phyloP scores from a whole-genome alignment of 129 eudicot species.

The Chrysanthemum makinoi region DNA sequence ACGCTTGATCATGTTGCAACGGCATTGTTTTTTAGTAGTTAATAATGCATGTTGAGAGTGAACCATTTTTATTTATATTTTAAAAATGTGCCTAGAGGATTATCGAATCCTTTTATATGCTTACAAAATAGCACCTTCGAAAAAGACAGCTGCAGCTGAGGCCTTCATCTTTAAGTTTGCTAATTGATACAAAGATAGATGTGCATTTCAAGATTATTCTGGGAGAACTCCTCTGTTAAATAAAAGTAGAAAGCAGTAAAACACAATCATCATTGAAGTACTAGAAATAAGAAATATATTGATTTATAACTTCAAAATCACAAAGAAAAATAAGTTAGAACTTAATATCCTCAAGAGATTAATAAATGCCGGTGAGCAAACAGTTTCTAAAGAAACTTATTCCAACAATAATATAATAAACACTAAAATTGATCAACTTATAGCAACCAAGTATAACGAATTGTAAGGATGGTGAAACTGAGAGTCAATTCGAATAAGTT shows the following conservation, averaged over 20 bases:
- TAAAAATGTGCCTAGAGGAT: too few relatives aligned
- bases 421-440: constrained; percentile 18
- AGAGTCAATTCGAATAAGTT: constrained; percentile 1
- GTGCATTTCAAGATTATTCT: constrained; percentile 14
- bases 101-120: too few relatives aligned
- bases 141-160: too few relatives aligned
- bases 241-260: background rate
- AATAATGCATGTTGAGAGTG: too few relatives aligned
- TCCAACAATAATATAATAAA: constrained; percentile 24
- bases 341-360: constrained; percentile 18
- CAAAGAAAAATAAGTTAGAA: constrained; percentile 25
- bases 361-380: constrained; percentile 22
- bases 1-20: too few relatives aligned
- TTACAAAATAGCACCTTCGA: too few relatives aligned
- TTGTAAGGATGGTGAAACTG: constrained; percentile 10
- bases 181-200: background rate
- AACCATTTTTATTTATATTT: too few relatives aligned
- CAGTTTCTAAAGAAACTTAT: constrained; percentile 37
- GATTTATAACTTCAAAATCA: constrained; percentile 9
- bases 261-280: constrained; percentile 7
- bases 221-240: background rate
- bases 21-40: too few relatives aligned
- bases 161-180: too few relatives aligned
- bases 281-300: background rate
- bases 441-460: constrained; percentile 27